Evolutionary conservation across 805 yeast genomes (phyloP).

Genomic region (Metschnikowia reukaufii): DNA sequence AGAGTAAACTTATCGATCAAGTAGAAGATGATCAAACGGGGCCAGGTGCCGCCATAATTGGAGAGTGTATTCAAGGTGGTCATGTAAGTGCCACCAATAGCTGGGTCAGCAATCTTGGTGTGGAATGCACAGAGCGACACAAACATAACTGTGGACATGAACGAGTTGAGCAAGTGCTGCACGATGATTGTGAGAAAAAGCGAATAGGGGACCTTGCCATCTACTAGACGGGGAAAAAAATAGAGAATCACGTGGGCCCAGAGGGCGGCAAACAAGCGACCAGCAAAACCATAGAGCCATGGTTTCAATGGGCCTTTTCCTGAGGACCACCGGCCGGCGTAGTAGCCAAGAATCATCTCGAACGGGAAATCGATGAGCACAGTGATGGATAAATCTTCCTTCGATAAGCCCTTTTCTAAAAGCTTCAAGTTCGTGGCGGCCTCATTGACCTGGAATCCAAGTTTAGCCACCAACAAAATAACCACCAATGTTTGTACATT

Average conservation of each 20-base stretch:
- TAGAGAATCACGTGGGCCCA: conserved; percentile 73
- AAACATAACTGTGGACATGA: conserved; percentile 93
- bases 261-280: conserved; percentile 72
- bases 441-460: conserved; percentile 95
- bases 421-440: conserved; percentile 91
- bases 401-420: conserved; percentile 85
- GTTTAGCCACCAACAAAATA: conserved; percentile 75
- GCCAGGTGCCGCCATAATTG: conserved; percentile 98
- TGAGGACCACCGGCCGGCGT: conserved; percentile 92
- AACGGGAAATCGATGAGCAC: conserved; percentile 95
- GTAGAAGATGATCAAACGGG: conserved; percentile 73
- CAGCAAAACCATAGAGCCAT: conserved; percentile 86
- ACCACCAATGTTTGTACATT: conserved; percentile 73
- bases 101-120: conserved; percentile 92
- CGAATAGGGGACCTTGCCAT: conserved; percentile 44
- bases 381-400: conserved; percentile 90
- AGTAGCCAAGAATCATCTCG: conserved; percentile 91
- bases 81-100: conserved; percentile 97
- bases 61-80: conserved; percentile 89
- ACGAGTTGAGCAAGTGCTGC: conserved; percentile 83
- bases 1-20: conserved; percentile 78
- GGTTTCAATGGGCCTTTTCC: conserved; percentile 77
- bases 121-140: conserved; percentile 94
- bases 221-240: conserved; percentile 57
- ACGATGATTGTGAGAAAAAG: conserved; percentile 73